Evolutionary conservation across 768 basidiomycete genomes (phyloP).

Genomic region (Suillus placidus): DNA sequence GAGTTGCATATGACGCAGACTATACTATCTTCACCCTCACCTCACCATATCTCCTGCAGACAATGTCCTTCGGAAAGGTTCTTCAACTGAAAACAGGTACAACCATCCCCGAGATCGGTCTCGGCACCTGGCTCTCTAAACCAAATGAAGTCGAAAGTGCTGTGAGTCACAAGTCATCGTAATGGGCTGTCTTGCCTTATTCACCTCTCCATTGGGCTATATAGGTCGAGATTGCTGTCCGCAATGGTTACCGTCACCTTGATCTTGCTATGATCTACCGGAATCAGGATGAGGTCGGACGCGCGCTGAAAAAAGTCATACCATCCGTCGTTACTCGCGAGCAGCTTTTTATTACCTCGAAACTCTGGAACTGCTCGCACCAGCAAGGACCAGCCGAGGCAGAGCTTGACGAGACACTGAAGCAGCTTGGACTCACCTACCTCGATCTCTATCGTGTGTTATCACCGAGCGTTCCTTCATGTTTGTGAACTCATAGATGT

Average conservation of each 20-base stretch:
- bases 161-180: slow-evolving; percentile 40
- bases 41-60: neutral
- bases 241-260: slow-evolving; percentile 80
- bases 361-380: slow-evolving; percentile 82
- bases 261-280: slow-evolving; percentile 81
- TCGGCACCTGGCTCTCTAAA: slow-evolving; percentile 82
- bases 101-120: slow-evolving; percentile 72
- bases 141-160: slow-evolving; percentile 76
- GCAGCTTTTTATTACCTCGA: slow-evolving; percentile 80
- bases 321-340: slow-evolving; percentile 77
- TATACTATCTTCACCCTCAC: neutral
- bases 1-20: neutral
- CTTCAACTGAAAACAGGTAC: slow-evolving; percentile 50
- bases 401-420: slow-evolving; percentile 75
- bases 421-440: slow-evolving; percentile 72
- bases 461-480: neutral
- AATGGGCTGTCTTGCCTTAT: neutral
- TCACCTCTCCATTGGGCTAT: slow-evolving; percentile 7
- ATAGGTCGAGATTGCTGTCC: slow-evolving; percentile 76
- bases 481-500: neutral
- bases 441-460: slow-evolving; percentile 78
- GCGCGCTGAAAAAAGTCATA: slow-evolving; percentile 75
- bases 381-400: slow-evolving; percentile 67
- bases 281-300: slow-evolving; percentile 80
- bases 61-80: slow-evolving; percentile 46